These are phyloP conservation scores for Schrenkiella parvula DNA, from an alignment of 345 rosid genomes.

Conservation along the genomic window DNA sequence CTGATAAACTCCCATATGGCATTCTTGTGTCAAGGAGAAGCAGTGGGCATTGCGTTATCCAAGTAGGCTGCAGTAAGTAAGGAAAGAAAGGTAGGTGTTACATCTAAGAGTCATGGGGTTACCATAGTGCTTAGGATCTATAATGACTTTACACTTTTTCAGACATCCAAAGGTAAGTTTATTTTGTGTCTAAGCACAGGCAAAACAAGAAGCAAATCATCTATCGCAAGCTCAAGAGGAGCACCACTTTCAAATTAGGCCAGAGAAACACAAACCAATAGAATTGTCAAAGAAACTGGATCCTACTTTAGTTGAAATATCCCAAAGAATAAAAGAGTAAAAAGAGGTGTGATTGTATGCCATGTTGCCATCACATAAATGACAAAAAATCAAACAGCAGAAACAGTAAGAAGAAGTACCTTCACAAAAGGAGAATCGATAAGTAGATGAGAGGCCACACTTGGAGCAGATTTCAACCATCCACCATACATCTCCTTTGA, in stretches of 20 bases:
- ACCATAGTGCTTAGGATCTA: not conserved
- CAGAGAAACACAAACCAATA: not conserved
- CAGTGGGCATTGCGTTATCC: slow-evolving; percentile 91
- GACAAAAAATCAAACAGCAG: slow-evolving; percentile 18
- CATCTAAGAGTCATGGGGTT: not conserved
- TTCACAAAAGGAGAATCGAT: slow-evolving; percentile 86
- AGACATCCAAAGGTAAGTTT: not conserved
- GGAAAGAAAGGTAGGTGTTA: not conserved
- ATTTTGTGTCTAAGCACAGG: not conserved
- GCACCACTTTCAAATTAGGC: not conserved
- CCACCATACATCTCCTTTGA: slow-evolving; percentile 98
- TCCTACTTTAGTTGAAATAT: not conserved
- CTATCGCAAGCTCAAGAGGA: not conserved
- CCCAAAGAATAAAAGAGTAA: not conserved
- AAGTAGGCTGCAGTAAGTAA: slow-evolving; percentile 62
- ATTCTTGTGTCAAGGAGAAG: slow-evolving; percentile 91
- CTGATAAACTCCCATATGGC: slow-evolving; percentile 88
- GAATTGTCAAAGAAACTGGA: not conserved
- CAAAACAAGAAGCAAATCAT: slow-evolving; percentile 1
- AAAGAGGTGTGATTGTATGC: not conserved
- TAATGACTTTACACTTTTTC: not conserved
- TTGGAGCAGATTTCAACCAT: slow-evolving; percentile 61
- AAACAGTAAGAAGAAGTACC: slow-evolving; percentile 45
- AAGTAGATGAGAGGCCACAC: slow-evolving; percentile 81
- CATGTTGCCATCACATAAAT: not conserved